Percentiles rank a stretch among this genome's conserved stretches.
Conservation (phyloP, 2,329 filamentous ascomycete genomes). For the Ampelomyces quisqualis region DNA sequence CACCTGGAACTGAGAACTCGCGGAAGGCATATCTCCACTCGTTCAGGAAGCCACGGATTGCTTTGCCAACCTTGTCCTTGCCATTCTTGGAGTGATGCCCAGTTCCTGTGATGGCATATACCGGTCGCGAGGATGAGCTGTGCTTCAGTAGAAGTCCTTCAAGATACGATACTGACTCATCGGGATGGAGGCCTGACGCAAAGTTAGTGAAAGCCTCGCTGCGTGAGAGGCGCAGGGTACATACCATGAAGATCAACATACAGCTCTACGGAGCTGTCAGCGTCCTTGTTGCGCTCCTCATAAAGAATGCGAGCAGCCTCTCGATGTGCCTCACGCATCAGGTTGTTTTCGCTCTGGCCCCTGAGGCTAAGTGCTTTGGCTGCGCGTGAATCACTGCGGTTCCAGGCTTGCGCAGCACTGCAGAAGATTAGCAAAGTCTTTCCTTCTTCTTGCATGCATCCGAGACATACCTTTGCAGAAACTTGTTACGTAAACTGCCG, state of each 20-base stretch:
- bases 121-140: constrained; percentile 65
- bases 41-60: constrained; percentile 84
- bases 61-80: constrained; percentile 97
- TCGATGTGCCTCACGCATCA: constrained; percentile 95
- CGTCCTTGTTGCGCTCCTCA: constrained; percentile 83
- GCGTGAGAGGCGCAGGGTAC: constrained; percentile 2
- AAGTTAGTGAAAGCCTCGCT: constrained; percentile 8
- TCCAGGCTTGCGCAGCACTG: constrained; percentile 96
- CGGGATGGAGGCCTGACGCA: constrained; percentile 74
- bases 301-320: constrained; percentile 91
- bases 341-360: constrained; percentile 92
- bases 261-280: constrained; percentile 64
- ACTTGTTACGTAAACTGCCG: constrained; percentile 93
- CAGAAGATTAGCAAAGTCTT: constrained; percentile 9
- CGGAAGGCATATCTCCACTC: constrained; percentile 96
- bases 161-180: constrained; percentile 93
- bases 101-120: constrained; percentile 96
- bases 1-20: constrained; percentile 95
- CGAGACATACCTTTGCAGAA: constrained; percentile 73
- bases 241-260: constrained; percentile 87
- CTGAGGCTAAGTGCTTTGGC: constrained; percentile 92
- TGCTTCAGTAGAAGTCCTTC: constrained; percentile 86
- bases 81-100: constrained; percentile 98
- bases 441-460: neutral
- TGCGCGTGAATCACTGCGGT: constrained; percentile 92